phyloP scores from a whole-genome alignment of 2,329 filamentous ascomycete genomes.

The Pseudocercospora eumusae region DNA sequence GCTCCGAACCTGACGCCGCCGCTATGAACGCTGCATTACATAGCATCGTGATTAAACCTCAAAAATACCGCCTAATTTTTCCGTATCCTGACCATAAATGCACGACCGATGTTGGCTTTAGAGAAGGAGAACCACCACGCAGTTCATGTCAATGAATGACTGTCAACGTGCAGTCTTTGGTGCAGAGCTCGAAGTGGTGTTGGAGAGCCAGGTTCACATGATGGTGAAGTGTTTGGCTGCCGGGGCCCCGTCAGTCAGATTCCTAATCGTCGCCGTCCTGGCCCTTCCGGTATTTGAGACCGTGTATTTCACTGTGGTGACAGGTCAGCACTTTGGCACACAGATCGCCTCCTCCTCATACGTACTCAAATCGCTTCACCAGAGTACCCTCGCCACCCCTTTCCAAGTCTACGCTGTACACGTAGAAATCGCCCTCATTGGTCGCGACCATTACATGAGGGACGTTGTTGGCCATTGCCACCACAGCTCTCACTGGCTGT shows the following conservation, averaged over 20 bases:
- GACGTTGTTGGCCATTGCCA: conserved; percentile 91
- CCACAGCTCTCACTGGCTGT: conserved; percentile 76
- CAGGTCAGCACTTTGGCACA: conserved; percentile 8
- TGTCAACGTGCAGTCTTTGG: too few species aligned
- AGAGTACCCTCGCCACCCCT: conserved; percentile 89
- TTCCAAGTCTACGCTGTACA: conserved; percentile 93
- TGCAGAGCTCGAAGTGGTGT: too few species aligned
- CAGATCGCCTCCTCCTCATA: conserved; percentile 27
- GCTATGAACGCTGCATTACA: conserved; percentile 17
- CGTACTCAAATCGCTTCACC: conserved; percentile 90
- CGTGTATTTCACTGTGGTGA: conserved; percentile 36
- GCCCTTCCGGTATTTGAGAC: conserved; percentile 35
- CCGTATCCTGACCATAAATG: neutral
- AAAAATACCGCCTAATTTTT: neutral
- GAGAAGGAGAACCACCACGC: too few species aligned
- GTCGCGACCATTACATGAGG: conserved; percentile 98
- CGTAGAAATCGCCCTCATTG: conserved; percentile 90
- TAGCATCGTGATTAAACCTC: neutral
- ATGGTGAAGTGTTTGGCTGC: too few species aligned
- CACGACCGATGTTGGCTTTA: neutral
- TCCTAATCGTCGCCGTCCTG: conserved; percentile 33
- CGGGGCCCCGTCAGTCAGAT: neutral
- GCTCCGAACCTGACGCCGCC: conserved; percentile 10
- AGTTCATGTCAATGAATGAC: too few species aligned
- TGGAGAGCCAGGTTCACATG: too few species aligned